These are phyloP conservation scores for Aureobasidium zeae DNA, from an alignment of 2,329 filamentous ascomycete genomes.

Conservation along the genomic window DNA sequence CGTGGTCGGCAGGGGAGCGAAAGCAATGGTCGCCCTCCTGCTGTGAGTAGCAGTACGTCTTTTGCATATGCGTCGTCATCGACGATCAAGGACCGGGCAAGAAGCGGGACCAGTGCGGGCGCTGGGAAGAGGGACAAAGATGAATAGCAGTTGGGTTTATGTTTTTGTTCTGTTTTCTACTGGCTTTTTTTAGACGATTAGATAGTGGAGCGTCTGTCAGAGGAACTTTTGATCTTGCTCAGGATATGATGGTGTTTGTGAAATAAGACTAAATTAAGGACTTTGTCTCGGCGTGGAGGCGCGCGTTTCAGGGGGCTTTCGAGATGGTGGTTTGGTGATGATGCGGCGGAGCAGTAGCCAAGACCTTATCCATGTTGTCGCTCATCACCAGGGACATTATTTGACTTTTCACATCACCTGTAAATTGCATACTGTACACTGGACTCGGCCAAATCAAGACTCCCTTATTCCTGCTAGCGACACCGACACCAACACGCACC, in stretches of 20 bases:
- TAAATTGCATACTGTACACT: too few relatives aligned
- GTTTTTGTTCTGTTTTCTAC: too few relatives aligned
- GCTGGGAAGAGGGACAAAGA: constrained; percentile 25
- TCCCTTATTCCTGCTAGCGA: too few relatives aligned
- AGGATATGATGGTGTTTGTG: too few relatives aligned
- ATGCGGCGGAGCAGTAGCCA: neutral
- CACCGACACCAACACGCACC: too few relatives aligned
- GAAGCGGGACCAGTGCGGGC: constrained; percentile 19
- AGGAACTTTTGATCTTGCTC: too few relatives aligned
- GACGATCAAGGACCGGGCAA: constrained; percentile 17
- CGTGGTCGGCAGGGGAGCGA: constrained; percentile 24
- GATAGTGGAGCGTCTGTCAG: too few relatives aligned
- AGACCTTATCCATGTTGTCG: constrained; percentile 1
- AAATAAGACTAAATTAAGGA: too few relatives aligned
- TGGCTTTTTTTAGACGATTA: too few relatives aligned
- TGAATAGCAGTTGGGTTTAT: constrained; percentile 21
- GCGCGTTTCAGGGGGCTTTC: too few relatives aligned
- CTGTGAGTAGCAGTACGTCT: constrained; percentile 21
- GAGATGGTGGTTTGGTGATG: neutral
- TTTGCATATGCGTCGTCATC: constrained; percentile 25
- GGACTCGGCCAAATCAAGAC: too few relatives aligned
- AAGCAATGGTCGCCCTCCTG: constrained; percentile 15
- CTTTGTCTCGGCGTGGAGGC: neutral
- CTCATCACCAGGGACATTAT: constrained; percentile 1
- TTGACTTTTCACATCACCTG: too few relatives aligned